These are phyloP conservation scores for Yamadazyma mexicana DNA, from an alignment of 1,139 yeast genomes.

Conservation along the genomic window DNA sequence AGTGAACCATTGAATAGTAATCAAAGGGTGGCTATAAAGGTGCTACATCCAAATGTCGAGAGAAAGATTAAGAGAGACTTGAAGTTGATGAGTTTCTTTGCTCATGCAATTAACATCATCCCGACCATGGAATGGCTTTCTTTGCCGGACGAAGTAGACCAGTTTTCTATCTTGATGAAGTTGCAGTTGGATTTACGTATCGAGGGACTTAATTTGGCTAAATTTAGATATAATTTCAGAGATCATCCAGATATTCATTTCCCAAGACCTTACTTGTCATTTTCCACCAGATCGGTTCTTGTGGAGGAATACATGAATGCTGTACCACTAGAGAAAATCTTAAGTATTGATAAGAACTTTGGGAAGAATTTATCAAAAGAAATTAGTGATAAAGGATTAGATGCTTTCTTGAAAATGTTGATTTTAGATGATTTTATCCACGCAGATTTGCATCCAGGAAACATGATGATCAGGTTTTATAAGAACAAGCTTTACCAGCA, in stretches of 20 bases:
- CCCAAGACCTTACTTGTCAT: slow-evolving; percentile 71
- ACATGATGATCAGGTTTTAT: slow-evolving; percentile 78
- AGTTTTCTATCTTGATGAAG: slow-evolving; percentile 82
- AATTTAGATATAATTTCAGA: slow-evolving; percentile 64
- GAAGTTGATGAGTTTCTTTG: slow-evolving; percentile 79
- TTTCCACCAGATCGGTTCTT: slow-evolving; percentile 70
- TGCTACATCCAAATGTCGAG: slow-evolving; percentile 85
- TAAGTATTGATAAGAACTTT: slow-evolving; percentile 43
- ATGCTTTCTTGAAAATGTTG: slow-evolving; percentile 89
- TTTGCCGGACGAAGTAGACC: slow-evolving; percentile 89
- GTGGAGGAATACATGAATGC: slow-evolving; percentile 88
- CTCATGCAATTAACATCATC: slow-evolving; percentile 60
- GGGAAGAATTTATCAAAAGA: slow-evolving; percentile 65
- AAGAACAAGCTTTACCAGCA: slow-evolving; percentile 48
- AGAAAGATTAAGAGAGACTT: slow-evolving; percentile 75
- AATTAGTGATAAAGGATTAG: slow-evolving; percentile 84
- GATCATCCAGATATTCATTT: slow-evolving; percentile 67
- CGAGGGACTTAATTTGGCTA: slow-evolving; percentile 77
- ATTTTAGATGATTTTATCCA: slow-evolving; percentile 91
- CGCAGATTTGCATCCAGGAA: slow-evolving; percentile 96
- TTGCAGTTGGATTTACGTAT: slow-evolving; percentile 86
- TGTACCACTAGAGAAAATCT: slow-evolving; percentile 71
- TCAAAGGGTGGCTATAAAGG: slow-evolving; percentile 83
- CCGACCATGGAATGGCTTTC: slow-evolving; percentile 99
- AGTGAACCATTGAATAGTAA: slow-evolving; percentile 42